Percentiles rank a stretch among this genome's conserved stretches.
Conservation (phyloP, 164 flowering plant genomes). For the Vitis amurensis region DNA sequence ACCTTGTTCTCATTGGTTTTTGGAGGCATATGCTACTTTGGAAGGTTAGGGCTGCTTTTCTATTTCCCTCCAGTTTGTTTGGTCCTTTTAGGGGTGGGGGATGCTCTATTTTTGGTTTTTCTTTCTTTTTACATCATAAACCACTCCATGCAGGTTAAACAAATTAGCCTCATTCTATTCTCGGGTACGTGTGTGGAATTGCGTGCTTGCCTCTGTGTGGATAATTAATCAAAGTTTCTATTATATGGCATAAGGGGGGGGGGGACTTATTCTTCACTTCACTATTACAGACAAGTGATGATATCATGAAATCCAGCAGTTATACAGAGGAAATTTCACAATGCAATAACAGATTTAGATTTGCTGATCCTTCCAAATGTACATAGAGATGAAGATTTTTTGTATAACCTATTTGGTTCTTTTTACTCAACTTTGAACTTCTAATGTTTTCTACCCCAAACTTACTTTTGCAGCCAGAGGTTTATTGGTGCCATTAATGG, state of each 20-base stretch:
- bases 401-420: not conserved
- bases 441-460: conserved; percentile 8
- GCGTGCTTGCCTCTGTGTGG: not conserved
- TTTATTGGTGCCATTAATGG: conserved; percentile 86
- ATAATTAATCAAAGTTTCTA: not conserved
- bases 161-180: too few relatives aligned
- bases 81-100: not conserved
- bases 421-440: not conserved
- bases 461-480: conserved; percentile 63
- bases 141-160: too few relatives aligned
- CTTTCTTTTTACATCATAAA: too few relatives aligned
- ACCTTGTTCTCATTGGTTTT: conserved; percentile 67
- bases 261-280: too few relatives aligned
- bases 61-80: not conserved
- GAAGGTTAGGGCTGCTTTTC: conserved; percentile 50
- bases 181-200: too few relatives aligned
- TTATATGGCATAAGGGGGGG: not conserved
- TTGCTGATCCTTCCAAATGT: not conserved
- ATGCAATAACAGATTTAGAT: not conserved
- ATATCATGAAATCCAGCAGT: too few relatives aligned
- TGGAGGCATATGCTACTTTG: conserved; percentile 85
- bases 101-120: not conserved
- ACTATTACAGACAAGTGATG: too few relatives aligned
- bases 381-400: not conserved
- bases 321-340: too few relatives aligned